Evolutionary conservation across 2,329 filamentous ascomycete genomes (phyloP), one percentile per base, ranked within the genome.

Genomic region (Seiridium cupressi): DNA sequence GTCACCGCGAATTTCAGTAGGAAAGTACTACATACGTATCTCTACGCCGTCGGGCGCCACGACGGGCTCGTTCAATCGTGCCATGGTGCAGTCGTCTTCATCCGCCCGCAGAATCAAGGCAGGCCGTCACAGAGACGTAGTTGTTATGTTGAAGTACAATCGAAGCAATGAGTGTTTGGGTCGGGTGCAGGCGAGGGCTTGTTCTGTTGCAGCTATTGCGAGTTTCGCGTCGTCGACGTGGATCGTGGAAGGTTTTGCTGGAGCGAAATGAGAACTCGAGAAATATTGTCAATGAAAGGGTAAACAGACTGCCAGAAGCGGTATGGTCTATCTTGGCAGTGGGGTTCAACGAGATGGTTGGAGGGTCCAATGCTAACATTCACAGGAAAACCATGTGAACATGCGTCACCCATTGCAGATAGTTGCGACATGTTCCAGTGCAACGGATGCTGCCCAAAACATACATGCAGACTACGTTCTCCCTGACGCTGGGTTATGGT

Each of bases 31-130:
- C 89, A 74, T 81, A 92, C 90, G 79, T 71, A 84, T 87, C 72
- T 93, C 90, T 66, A 92, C 76, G 71, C 81, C 88, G 76, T 92
- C 90, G 72, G 81, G 82, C 70, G 89, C 84, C 77, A 83, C 78
- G 64, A 86, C 82, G 71, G 85, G 84, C 81, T 93, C 90, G 78
- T 93, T 93, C 67, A 94, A 83, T 78, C 90, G 85, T 77, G 91
- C 91, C 91, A 94, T 94, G 69, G 75, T 73, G 79, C 32, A 26
- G 10, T 10, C 32, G 34, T 55, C n/a, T n/a, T 9, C 51, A 42
- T 48, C 13, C 8, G 46, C 8, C 26, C 8, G 18, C 46, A 31
- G n/a, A n/a, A 48, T 10, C 13, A 13, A 13, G 7, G 38, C 13
- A 26, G 18, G 18, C 18, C 18, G 18, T 26, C 18, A 26, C 18